These are phyloP conservation scores for Diplotaxis tenuifolia DNA, from an alignment of 345 rosid genomes.

Conservation along the genomic window DNA sequence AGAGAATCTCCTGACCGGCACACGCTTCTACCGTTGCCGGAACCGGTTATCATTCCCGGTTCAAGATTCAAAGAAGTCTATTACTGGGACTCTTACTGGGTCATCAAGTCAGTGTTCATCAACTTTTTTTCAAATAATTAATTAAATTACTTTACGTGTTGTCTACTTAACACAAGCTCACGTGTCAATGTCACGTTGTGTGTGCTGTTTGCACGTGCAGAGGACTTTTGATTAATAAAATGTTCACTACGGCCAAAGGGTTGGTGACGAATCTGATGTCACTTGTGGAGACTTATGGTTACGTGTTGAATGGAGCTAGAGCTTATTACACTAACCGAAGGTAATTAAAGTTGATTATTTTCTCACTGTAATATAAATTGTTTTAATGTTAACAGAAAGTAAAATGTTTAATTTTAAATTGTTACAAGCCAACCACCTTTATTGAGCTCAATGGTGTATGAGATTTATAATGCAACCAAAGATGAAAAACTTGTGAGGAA, in stretches of 20 bases:
- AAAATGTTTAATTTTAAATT: background rate
- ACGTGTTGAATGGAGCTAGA: constrained; percentile 75
- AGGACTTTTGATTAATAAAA: constrained; percentile 82
- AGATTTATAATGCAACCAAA: constrained; percentile 57
- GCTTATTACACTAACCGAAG: constrained; percentile 84
- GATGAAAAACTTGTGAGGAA: constrained; percentile 52
- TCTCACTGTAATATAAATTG: background rate
- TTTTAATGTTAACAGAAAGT: background rate
- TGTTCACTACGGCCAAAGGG: constrained; percentile 72
- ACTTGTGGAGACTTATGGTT: constrained; percentile 63
- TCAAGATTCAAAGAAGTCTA: constrained; percentile 86
- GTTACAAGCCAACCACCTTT: constrained; percentile 83
- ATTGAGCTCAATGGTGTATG: constrained; percentile 77
- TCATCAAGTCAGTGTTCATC: constrained; percentile 57
- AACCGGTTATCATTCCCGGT: constrained; percentile 67
- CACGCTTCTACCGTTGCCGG: constrained; percentile 76
- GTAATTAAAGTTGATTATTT: constrained; percentile 29
- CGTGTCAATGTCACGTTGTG: background rate
- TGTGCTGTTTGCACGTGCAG: constrained; percentile 43
- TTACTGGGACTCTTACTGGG: constrained; percentile 97
- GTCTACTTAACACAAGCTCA: background rate
- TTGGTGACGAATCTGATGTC: constrained; percentile 69
- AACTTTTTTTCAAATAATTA: background rate
- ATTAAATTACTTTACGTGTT: constrained; percentile 8
- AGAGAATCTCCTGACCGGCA: constrained; percentile 53